phyloP scores from a whole-genome alignment of 352 stramenopile genomes.

The Globisporangium polare region DNA sequence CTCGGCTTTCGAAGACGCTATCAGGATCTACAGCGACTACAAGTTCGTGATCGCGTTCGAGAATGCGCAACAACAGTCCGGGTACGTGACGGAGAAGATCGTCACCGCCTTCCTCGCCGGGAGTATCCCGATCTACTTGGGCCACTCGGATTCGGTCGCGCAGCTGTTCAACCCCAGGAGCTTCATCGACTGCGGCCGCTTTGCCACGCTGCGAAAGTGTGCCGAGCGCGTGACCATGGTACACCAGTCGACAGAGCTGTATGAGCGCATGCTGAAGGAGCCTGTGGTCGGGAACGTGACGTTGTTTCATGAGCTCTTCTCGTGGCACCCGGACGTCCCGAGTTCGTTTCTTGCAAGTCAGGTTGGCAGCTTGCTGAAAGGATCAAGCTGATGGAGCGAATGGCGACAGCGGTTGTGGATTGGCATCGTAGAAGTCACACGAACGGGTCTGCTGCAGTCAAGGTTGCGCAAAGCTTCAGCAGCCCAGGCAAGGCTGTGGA shows the following conservation, averaged over 20 bases:
- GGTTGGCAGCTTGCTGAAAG: too few relatives aligned
- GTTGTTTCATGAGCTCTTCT: constrained; percentile 20
- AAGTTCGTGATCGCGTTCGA: constrained; percentile 76
- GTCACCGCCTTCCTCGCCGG: constrained; percentile 56
- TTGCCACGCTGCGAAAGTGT: constrained; percentile 33
- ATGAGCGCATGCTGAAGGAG: constrained; percentile 26
- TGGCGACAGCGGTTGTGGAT: too few relatives aligned
- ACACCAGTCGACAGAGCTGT: constrained; percentile 29
- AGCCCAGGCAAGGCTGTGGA: too few relatives aligned
- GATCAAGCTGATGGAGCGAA: too few relatives aligned
- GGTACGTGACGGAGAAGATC: constrained; percentile 69
- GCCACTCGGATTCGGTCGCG: constrained; percentile 33
- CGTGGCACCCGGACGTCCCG: constrained; percentile 3
- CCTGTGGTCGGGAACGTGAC: constrained; percentile 28
- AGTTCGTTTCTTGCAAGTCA: neutral
- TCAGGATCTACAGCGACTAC: constrained; percentile 34
- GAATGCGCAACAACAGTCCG: constrained; percentile 26
- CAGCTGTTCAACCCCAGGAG: constrained; percentile 43
- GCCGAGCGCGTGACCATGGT: constrained; percentile 33
- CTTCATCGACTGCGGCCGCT: constrained; percentile 51
- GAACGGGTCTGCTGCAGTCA: too few relatives aligned
- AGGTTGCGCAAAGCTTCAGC: too few relatives aligned
- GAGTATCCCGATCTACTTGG: constrained; percentile 53
- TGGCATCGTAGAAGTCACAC: too few relatives aligned
- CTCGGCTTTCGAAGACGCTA: neutral